A percentile compares a stretch with the other conserved stretches of the same genome.
Conservation (phyloP, 2,329 filamentous ascomycete species). For the Myriangium duriaei region DNA sequence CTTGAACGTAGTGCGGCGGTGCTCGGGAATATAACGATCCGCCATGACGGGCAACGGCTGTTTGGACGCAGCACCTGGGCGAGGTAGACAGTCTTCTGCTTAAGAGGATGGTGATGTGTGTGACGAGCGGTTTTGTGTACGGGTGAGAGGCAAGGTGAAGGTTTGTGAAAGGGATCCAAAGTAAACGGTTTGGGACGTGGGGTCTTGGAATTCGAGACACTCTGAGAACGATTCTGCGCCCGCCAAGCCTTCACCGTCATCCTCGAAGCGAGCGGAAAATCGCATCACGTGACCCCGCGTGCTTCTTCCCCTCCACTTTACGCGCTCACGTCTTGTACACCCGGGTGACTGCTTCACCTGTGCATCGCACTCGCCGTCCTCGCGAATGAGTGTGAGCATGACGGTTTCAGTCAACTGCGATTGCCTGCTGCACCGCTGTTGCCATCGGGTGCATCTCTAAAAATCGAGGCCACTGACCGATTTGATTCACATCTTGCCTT, state of each 20-base stretch:
- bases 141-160: not conserved
- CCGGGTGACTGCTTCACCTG: no score
- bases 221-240: conserved; percentile 54
- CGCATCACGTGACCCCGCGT: no score
- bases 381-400: no score
- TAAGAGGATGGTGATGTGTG: not conserved
- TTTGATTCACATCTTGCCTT: not conserved
- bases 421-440: no score
- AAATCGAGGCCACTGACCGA: no score
- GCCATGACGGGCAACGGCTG: conserved; percentile 54
- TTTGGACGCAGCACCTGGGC: not conserved
- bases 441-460: no score
- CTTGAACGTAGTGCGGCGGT: conserved; percentile 99
- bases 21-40: conserved; percentile 98
- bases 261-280: no score
- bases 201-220: not conserved
- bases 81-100: not conserved
- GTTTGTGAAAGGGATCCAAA: not conserved
- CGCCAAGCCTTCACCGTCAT: conserved; percentile 2
- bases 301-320: no score
- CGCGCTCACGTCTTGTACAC: no score
- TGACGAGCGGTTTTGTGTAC: conserved; percentile 2
- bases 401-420: no score
- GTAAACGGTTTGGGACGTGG: not conserved
- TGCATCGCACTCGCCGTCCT: no score